A percentile compares a stretch with the other conserved stretches of the same genome.
Conservation (phyloP, 140 eudicot species). For the Ambrosia hybrid region DNA sequence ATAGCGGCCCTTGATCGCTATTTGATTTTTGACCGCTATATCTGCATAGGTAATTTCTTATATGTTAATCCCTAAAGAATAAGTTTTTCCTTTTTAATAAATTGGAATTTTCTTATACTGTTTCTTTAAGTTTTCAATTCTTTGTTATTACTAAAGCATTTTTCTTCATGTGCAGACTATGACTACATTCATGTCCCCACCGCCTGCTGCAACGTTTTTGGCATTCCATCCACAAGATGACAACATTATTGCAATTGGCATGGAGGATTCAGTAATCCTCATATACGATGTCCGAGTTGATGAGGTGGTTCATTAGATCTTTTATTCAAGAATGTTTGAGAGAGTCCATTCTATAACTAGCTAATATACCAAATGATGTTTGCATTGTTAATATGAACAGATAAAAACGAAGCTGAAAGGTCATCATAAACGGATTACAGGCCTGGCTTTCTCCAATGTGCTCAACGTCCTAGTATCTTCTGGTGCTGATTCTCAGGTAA, state of each 20-base stretch:
- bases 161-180: conserved; percentile 56
- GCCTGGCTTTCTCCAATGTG: conserved; percentile 51
- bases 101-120: neutral
- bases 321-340: neutral
- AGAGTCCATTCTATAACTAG: neutral
- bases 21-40: no score
- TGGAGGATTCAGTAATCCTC: conserved; percentile 84
- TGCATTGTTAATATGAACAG: conserved; percentile 22
- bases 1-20: no score
- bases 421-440: conserved; percentile 46
- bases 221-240: conserved; percentile 90
- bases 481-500: conserved; percentile 58
- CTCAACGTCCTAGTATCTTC: conserved; percentile 48
- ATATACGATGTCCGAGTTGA: conserved; percentile 76
- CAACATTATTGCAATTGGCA: conserved; percentile 83
- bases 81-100: neutral
- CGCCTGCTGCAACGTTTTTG: conserved; percentile 84
- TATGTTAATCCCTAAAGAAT: neutral
- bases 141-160: neutral
- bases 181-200: conserved; percentile 86
- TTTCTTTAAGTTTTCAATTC: neutral
- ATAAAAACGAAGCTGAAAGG: conserved; percentile 55
- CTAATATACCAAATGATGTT: neutral
- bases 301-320: conserved; percentile 47
- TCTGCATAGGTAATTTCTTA: no score